Evolutionary conservation across 1,139 yeast species (phyloP).

Genomic region (Yamadazyma diddensiae): DNA sequence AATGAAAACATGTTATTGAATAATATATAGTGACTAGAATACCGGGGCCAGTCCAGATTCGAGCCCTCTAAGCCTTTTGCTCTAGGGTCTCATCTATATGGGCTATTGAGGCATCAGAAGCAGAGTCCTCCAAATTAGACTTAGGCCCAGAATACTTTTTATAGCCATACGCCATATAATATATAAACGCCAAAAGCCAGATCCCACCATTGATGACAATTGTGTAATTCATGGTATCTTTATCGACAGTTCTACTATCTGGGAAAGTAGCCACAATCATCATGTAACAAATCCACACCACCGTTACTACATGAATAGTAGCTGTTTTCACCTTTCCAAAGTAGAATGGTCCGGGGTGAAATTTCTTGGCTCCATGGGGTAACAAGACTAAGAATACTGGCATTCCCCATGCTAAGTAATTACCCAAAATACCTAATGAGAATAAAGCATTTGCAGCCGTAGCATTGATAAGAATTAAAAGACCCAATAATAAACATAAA

Average conservation of each 20-base stretch:
- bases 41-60: no score
- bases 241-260: conserved; percentile 23
- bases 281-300: conserved; percentile 28
- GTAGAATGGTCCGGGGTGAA: conserved; percentile 63
- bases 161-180: conserved; percentile 29
- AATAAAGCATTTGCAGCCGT: conserved; percentile 58
- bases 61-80: neutral
- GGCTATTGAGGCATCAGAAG: neutral
- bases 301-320: conserved; percentile 22
- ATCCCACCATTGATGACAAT: conserved; percentile 34
- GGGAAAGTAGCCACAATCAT: conserved; percentile 42
- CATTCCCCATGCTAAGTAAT: conserved; percentile 38
- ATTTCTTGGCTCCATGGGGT: conserved; percentile 41
- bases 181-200: conserved; percentile 28
- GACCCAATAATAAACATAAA: conserved; percentile 50
- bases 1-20: no score
- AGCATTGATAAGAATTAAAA: conserved; percentile 54
- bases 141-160: conserved; percentile 34
- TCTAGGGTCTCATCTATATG: neutral
- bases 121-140: conserved; percentile 22
- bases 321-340: conserved; percentile 50
- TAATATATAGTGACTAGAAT: neutral
- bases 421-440: conserved; percentile 49
- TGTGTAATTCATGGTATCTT: conserved; percentile 36
- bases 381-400: conserved; percentile 40